phyloP scores from a whole-genome alignment of 2,329 filamentous ascomycete genomes.

The Cladophialophora bantiana region DNA sequence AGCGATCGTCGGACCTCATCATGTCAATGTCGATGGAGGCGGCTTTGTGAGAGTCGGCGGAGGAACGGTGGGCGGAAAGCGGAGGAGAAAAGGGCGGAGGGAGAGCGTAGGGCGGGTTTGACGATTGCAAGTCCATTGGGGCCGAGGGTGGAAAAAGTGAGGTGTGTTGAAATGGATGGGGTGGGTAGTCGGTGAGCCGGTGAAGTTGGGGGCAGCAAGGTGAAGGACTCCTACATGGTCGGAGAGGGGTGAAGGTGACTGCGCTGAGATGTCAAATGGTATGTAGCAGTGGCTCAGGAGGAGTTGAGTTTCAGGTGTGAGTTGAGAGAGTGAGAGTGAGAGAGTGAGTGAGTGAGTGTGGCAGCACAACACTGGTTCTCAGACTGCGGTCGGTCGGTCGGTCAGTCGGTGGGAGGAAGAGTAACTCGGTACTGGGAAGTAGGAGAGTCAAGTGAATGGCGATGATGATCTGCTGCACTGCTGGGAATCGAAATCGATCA shows the following conservation, averaged over 20 bases:
- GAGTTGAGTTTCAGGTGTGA: neutral
- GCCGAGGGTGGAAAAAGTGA: neutral
- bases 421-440: too few species aligned
- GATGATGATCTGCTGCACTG: conserved; percentile 11
- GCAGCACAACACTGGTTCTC: neutral
- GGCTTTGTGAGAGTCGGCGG: conserved; percentile 30
- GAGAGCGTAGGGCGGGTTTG: conserved; percentile 30
- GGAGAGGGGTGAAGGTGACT: neutral
- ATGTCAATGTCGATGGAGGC: conserved; percentile 50
- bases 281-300: too few species aligned
- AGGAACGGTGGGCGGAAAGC: conserved; percentile 32
- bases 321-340: neutral
- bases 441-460: neutral
- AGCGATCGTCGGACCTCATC: conserved; percentile 46
- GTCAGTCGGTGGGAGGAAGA: neutral
- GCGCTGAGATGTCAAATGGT: neutral
- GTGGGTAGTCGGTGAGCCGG: neutral
- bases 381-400: neutral
- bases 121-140: conserved; percentile 36
- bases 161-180: neutral
- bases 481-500: conserved; percentile 17
- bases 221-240: conserved; percentile 19
- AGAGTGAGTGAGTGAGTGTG: neutral
- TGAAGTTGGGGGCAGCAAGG: neutral
- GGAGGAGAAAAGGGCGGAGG: conserved; percentile 40